These are phyloP conservation scores for Clarireedia homoeocarpa DNA, from an alignment of 2,329 filamentous ascomycete genomes.

Conservation along the genomic window DNA sequence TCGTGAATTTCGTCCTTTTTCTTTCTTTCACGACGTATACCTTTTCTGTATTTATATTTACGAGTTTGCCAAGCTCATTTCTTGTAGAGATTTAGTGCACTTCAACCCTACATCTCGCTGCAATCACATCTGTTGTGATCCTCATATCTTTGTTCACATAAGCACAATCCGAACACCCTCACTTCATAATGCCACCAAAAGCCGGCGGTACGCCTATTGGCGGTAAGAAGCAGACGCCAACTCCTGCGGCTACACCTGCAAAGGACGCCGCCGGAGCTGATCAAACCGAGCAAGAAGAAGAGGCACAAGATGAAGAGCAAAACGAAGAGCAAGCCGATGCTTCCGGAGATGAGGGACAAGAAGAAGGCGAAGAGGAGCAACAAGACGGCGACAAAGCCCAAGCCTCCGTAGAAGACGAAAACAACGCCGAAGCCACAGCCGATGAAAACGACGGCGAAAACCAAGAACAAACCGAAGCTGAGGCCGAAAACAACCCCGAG, in stretches of 20 bases:
- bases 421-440: constrained; percentile 3
- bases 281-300: constrained; percentile 2
- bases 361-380: neutral
- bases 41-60: neutral
- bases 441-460: constrained; percentile 4
- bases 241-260: neutral
- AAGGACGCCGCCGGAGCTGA: neutral
- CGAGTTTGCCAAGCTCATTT: neutral
- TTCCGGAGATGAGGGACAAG: neutral
- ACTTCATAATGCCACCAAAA: constrained; percentile 4
- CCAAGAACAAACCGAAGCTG: constrained; percentile 2
- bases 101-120: too few relatives aligned
- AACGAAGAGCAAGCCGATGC: neutral
- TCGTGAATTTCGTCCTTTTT: neutral
- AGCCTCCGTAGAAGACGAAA: neutral
- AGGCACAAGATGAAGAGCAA: constrained; percentile 6
- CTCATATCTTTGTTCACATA: neutral
- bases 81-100: neutral
- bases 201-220: constrained; percentile 1
- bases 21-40: neutral
- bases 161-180: neutral
- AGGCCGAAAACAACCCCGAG: neutral
- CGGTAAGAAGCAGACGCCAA: constrained; percentile 1
- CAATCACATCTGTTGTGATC: too few relatives aligned
- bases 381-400: neutral